Base-by-base conservation (phyloP, 345 rosid genomes). In the Draba incana region DNA sequence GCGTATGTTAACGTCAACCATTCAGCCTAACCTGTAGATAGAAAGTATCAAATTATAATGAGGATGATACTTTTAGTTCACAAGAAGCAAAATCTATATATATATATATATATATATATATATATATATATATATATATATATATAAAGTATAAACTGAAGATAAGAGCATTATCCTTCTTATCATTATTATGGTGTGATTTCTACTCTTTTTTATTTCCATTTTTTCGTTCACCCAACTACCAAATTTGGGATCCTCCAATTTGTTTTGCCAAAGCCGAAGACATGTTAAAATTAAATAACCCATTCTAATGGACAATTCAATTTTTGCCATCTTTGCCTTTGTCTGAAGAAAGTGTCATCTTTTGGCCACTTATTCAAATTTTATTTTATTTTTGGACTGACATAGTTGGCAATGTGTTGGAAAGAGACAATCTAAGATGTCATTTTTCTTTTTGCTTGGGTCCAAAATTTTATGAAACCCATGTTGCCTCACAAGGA, bases 261-360 rank as follows among this genome's bases (percentile, higher is more conserved):
- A 71, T 81, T 70, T 69, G 43, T 71, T 64, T 59, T 50, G 48
- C 62, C 58, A 15, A 54, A 57, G 53, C 66, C 38, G 42, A 63
- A 70, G 69, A 51, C 42, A 68, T 61, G 23, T 33, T 60, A 60
- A 74, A 41, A 53, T 60, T 6, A 35, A 35, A 33, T 42, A 74
- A 56, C 70, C 69, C 51, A 69, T 46, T 41, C 11, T 43, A 49
- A 70, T 69, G 78, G 82, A 64, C 25, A 62, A 68, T 75, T 75
- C 55, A 69, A 50, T 77, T 69, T 69, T 31, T 39, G 71, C 63
- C 16, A 66, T 58, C 75, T 79, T 87, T 89, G 73, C 96, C 81
- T 85, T 85, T 82, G 75, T 55, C 57, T 57, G 81, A 85, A 89
- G 91, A 79, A 85, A 89, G 84, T 47, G 68, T 76, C 23, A 2